Conservation (phyloP, 2,329 filamentous ascomycete species). For the Paecilomyces variotii region DNA sequence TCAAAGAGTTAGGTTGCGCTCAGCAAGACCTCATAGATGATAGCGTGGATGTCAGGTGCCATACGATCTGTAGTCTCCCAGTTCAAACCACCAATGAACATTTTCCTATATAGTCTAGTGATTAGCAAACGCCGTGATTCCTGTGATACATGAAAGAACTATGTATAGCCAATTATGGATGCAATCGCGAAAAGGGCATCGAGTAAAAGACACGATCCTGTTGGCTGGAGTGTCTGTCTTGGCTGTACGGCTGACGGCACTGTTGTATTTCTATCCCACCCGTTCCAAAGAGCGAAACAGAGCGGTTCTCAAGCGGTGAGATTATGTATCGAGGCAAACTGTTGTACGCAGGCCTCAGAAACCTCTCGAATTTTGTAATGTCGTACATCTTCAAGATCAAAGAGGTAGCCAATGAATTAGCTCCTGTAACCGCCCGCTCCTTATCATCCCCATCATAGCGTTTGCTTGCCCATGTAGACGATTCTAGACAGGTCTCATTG, state of each 20-base stretch:
- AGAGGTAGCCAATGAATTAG: neutral
- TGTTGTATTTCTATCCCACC: neutral
- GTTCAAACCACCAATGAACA: conserved; percentile 98
- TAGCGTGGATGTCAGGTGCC: conserved; percentile 27
- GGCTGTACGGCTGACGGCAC: neutral
- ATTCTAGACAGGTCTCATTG: conserved; percentile 16
- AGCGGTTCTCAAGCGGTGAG: neutral
- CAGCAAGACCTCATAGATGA: conserved; percentile 1
- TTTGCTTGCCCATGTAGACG: conserved; percentile 1
- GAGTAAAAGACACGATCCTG: neutral
- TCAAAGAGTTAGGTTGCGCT: conserved; percentile 17
- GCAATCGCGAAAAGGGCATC: neutral
- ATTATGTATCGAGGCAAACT: neutral
- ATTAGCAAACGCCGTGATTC: conserved; percentile 21
- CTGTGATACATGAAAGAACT: neutral
- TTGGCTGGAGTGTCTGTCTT: neutral
- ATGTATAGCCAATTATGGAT: neutral
- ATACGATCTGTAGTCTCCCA: conserved; percentile 99
- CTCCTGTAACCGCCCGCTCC: neutral
- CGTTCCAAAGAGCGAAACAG: neutral
- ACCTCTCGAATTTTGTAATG: neutral
- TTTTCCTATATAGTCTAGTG: conserved; percentile 61
- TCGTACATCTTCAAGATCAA: neutral
- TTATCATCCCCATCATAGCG: neutral
- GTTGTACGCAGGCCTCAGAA: neutral